Percentiles rank a stretch among this genome's conserved stretches.
Conservation (phyloP, 352 stramenopile genomes). For the Phytopythium montanum region DNA sequence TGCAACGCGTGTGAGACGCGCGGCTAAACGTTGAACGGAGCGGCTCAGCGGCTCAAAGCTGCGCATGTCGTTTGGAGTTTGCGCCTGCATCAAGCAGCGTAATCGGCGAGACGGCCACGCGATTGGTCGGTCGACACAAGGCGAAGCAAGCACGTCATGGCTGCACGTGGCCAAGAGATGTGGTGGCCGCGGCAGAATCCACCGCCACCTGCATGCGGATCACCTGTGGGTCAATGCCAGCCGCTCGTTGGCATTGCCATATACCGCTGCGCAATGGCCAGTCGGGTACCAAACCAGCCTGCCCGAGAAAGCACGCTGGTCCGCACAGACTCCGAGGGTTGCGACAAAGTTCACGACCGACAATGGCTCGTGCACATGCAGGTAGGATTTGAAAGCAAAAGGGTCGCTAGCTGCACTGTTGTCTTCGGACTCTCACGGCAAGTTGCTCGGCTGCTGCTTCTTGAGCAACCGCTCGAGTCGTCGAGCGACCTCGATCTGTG, state of each 20-base stretch:
- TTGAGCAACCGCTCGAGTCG: constrained; percentile 6
- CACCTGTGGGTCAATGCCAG: no score
- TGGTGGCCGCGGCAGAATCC: background rate
- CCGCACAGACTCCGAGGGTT: background rate
- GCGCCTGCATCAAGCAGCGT: background rate
- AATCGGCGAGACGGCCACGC: background rate
- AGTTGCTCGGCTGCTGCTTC: constrained; percentile 2
- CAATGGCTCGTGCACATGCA: background rate
- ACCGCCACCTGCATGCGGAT: background rate
- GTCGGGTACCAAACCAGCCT: background rate
- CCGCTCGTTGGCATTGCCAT: no score
- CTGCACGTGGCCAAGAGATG: background rate
- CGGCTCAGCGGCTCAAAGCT: no score
- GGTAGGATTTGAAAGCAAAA: background rate
- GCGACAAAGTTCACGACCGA: no score
- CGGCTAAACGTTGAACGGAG: no score
- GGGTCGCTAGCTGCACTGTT: no score
- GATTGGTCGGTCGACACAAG: background rate
- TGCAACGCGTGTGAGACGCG: no score
- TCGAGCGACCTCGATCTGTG: constrained; percentile 8
- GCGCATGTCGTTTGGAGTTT: background rate
- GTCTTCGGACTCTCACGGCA: no score
- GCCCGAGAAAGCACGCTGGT: background rate
- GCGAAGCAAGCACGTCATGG: background rate
- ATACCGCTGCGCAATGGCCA: background rate